Percentiles rank a stretch among this genome's conserved stretches.
These are phyloP conservation scores for Diplodia intermedia DNA, from an alignment of 2,329 filamentous ascomycete genomes.

Conservation along the genomic window DNA sequence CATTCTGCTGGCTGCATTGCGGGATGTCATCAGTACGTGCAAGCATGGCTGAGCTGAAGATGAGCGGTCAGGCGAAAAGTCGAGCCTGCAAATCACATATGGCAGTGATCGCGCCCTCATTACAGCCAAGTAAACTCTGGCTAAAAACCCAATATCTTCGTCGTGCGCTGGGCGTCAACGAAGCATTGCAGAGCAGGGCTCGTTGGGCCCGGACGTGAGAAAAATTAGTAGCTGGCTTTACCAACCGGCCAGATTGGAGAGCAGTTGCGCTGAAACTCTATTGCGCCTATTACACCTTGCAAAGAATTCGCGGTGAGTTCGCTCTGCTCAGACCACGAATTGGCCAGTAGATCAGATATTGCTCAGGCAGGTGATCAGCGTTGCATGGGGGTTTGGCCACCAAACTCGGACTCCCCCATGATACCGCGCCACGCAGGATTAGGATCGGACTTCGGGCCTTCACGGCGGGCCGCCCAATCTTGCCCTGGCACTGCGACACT, in stretches of 20 bases:
- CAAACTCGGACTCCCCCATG: background rate
- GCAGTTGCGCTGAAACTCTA: background rate
- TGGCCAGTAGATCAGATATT: slow-evolving; percentile 2
- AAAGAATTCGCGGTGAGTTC: background rate
- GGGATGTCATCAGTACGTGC: background rate
- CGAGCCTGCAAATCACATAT: background rate
- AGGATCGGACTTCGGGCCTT: background rate
- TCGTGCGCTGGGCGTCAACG: background rate
- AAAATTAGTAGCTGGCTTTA: background rate
- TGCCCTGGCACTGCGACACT: background rate
- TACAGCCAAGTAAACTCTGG: background rate
- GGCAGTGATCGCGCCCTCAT: background rate
- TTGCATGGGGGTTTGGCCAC: background rate
- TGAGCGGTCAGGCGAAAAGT: background rate
- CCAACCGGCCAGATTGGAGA: background rate
- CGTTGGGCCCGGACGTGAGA: background rate
- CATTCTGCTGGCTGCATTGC: background rate
- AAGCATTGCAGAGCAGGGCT: slow-evolving; percentile 2
- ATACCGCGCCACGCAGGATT: background rate
- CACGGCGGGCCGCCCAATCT: background rate
- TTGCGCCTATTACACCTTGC: background rate
- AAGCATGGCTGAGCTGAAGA: background rate
- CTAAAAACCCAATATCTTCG: background rate
- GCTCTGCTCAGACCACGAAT: background rate
- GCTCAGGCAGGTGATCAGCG: slow-evolving; percentile 7